Evolutionary conservation across 768 basidiomycete species (phyloP).

Genomic region (Boletus sensibilis): DNA sequence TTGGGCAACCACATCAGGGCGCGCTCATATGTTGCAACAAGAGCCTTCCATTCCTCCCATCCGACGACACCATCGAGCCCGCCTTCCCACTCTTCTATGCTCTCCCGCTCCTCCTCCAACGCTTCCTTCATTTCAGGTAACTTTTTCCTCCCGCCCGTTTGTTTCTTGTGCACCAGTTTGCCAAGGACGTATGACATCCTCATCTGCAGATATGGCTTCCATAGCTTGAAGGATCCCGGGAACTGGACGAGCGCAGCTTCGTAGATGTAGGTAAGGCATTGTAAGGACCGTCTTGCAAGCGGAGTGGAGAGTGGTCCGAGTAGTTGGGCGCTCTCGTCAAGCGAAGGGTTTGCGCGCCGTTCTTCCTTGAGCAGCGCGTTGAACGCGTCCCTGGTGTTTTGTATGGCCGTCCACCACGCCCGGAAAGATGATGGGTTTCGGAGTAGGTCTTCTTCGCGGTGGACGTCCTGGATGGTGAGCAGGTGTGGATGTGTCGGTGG

Average conservation of each 20-base stretch:
- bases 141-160: conserved; percentile 87
- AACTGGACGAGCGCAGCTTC: conserved; percentile 88
- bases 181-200: conserved; percentile 88
- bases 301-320: conserved; percentile 81
- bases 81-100: conserved; percentile 81
- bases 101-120: conserved; percentile 79
- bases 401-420: conserved; percentile 90
- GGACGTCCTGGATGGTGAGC: conserved; percentile 70
- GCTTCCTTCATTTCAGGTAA: conserved; percentile 89
- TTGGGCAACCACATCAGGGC: conserved; percentile 93
- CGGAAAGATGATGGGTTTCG: conserved; percentile 89
- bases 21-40: conserved; percentile 87
- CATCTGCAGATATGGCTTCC: conserved; percentile 88
- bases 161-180: conserved; percentile 65
- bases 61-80: conserved; percentile 88
- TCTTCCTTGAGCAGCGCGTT: conserved; percentile 57
- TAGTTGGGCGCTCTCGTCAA: conserved; percentile 52
- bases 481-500: conserved; percentile 77
- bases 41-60: conserved; percentile 91
- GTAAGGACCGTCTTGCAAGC: conserved; percentile 70
- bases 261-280: conserved; percentile 88
- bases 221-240: conserved; percentile 89
- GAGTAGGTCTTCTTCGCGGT: conserved; percentile 91
- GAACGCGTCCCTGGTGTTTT: conserved; percentile 67
- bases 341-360: conserved; percentile 40